Evolutionary conservation across 1,284 basidiomycete genomes (phyloP), one percentile per base, ranked within the genome.

Genomic region (Xerocomus amazonicus): DNA sequence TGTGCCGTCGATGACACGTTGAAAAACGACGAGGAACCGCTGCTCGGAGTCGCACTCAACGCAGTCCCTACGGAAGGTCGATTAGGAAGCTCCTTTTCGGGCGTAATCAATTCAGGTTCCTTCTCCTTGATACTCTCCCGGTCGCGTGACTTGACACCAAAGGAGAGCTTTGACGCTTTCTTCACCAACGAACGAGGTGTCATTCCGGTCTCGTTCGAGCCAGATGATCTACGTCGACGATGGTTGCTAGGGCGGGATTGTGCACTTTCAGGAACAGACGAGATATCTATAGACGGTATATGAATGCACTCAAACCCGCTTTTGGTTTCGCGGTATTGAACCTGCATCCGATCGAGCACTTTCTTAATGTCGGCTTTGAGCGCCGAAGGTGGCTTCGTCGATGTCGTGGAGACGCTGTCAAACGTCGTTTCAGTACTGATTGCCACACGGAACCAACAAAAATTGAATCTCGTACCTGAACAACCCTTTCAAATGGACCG

Each of bases 221-320:
- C 74, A 3, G 68, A 67, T 1, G 80, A 79, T 12, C 69, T 64
- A 45, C 78, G 75, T 50, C 79, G 79, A 51, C 72, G 76, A 50
- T 81, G 63, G 27, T 58, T 75, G 23, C 65, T 66, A 38, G 63
- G 63, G 14, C 65, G 67, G 35, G 63, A 35, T 23, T 69, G 61
- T 16, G 54, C 50, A 8, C 66, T 58, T 45, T 76, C 76, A 31
- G 72, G 70, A 10, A 93, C 76, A 31, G 88, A 87, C 6, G 85
- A 77, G 9, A 96, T 71, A 66, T 96, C 92, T 65, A 98, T 96
- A 26, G 90, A 93, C 0, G 96, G 96, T 44, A 91, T 73, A 67
- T 98, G 94, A 23, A 96, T 88, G 70, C 96, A 99, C 68, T 98
- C 96, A 66, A 95, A 99, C 0, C 96, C 96, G 48, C 84, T 80